Conservation (phyloP, 2,329 filamentous ascomycete genomes). For the Clonostachys chloroleuca region DNA sequence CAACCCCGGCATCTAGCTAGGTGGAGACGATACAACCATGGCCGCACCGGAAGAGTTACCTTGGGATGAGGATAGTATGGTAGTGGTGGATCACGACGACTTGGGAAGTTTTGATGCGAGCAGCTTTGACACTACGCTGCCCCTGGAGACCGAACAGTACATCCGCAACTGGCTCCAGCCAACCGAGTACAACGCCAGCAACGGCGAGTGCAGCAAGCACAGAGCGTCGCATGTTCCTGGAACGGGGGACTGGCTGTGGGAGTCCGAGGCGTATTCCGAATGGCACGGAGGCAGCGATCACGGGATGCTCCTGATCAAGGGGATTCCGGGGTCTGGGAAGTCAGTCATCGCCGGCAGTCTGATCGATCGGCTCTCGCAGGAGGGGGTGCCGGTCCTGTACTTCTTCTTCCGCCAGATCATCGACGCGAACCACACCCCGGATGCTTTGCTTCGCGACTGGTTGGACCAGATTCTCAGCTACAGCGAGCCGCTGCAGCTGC, state of each 20-base stretch:
- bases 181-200: background rate
- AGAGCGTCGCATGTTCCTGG: background rate
- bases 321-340: background rate
- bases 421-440: background rate
- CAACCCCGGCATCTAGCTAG: too few species aligned
- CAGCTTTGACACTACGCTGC: too few species aligned
- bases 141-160: background rate
- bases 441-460: background rate
- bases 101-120: too few species aligned
- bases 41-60: too few species aligned
- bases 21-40: too few species aligned
- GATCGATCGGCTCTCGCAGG: background rate
- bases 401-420: background rate
- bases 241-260: background rate
- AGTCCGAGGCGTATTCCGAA: background rate
- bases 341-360: background rate
- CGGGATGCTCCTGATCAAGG: conserved; percentile 1
- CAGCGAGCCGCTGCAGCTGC: background rate
- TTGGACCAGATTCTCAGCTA: background rate
- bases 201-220: background rate
- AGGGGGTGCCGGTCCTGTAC: background rate
- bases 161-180: background rate
- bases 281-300: background rate
- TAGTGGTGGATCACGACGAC: too few species aligned
- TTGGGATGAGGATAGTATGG: too few species aligned